Percentiles rank a stretch among this genome's conserved stretches.
These are phyloP conservation scores for Elongisporangium senticosum DNA, from an alignment of 352 stramenopile species.

Conservation along the genomic window DNA sequence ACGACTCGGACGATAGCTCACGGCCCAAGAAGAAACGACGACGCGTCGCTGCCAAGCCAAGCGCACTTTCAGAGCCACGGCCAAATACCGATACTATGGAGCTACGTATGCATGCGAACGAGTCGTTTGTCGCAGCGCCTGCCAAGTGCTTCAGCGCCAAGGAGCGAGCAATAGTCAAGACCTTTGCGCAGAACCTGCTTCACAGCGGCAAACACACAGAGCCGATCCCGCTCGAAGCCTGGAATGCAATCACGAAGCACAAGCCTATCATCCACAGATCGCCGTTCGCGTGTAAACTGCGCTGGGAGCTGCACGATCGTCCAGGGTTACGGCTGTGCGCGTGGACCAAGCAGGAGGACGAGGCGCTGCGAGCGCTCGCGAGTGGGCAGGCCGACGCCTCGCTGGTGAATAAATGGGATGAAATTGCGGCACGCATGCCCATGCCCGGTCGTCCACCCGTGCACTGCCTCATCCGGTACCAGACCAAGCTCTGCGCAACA, in stretches of 20 bases:
- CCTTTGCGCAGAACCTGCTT: conserved; percentile 37
- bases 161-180: conserved; percentile 47
- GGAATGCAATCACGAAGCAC: conserved; percentile 38
- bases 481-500: conserved; percentile 37
- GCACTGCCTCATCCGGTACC: conserved; percentile 52
- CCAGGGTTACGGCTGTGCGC: conserved; percentile 38
- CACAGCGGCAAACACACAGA: conserved; percentile 12
- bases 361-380: conserved; percentile 26
- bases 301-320: conserved; percentile 65
- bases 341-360: conserved; percentile 56
- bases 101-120: conserved; percentile 47
- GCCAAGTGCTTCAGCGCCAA: conserved; percentile 47
- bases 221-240: conserved; percentile 33
- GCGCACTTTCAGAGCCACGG: conserved; percentile 22
- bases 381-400: conserved; percentile 28
- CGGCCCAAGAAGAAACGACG: conserved; percentile 22
- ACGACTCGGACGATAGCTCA: conserved; percentile 9
- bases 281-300: conserved; percentile 66
- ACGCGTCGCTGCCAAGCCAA: conserved; percentile 2
- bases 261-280: conserved; percentile 44
- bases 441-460: conserved; percentile 34
- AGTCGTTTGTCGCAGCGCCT: conserved; percentile 43
- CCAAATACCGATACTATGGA: conserved; percentile 48
- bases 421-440: conserved; percentile 45
- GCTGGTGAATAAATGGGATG: conserved; percentile 44